Base-by-base conservation (phyloP, 2,329 filamentous ascomycete genomes). In the Pestalotiopsis sp. region DNA sequence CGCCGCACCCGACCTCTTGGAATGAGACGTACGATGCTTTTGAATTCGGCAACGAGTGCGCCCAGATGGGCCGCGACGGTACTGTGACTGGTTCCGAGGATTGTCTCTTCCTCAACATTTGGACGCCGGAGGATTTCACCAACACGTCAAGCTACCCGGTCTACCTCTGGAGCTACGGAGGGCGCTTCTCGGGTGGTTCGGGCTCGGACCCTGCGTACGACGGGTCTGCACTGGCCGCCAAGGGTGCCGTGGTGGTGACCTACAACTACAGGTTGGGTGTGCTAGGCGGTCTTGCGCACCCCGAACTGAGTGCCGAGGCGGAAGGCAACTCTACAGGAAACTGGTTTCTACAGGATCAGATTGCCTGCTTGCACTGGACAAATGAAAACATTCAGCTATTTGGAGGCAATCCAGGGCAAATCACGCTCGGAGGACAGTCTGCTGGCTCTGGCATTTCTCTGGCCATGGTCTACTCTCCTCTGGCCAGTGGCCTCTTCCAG, bases 261-360 rank as follows among this genome's bases (percentile, higher is more conserved):
- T 41, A 74, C 45, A 76, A 75, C 69, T 75, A 76, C 62, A 71
- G 73, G 13, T 64, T 75, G 7, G 66, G 68, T 38, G 23, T 41
- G 6, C 72, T 76, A n/a, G 74, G 73, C 3, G 75, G 70, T 64
- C 69, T 76, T 3, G 73, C 73, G 5, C 75, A 76, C 25, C 75
- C 75, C 17, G 73, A 74, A 6, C 67, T 77, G 2, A 72, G 70
- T 41, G 49, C 59, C 2, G 75, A 75, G 52, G 72, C 73, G n/a
- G 72, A 71, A 6, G 70, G 73, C 65, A 74, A 77, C 63, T 72
- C 68, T 57, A 76, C 76, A 12, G 76, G 76, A 9, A 78, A 77
- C 61, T 76, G 72, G 25, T 73, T 75, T 17, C 68, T 77, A 2
- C 65, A 74, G 17, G 76, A 78, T 59, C 75, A 76, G 65, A 75